Conservation (phyloP, 1,284 basidiomycete species). For the Trichosporon coremiiforme region DNA sequence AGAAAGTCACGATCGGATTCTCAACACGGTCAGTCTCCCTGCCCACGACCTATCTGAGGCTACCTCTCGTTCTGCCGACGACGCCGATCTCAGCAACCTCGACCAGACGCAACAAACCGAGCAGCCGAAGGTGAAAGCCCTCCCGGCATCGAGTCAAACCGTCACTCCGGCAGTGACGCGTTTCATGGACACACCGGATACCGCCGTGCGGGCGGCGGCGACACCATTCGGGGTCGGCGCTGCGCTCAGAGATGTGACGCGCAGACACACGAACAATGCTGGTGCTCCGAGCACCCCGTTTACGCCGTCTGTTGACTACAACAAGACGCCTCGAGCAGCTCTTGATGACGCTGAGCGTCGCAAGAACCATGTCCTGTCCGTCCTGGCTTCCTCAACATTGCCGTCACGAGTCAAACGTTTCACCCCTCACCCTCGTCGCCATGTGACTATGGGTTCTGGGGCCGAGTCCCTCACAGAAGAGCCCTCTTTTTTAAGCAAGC, state of each 20-base stretch:
- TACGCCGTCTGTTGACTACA: constrained; percentile 22
- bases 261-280: constrained; percentile 33
- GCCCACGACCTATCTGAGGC: background rate
- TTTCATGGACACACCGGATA: constrained; percentile 31
- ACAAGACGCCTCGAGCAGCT: constrained; percentile 41
- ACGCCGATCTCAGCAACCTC: background rate
- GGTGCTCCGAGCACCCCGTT: constrained; percentile 30
- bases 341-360: constrained; percentile 45
- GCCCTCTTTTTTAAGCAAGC: background rate
- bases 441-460: constrained; percentile 38
- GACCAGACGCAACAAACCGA: constrained; percentile 5
- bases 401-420: constrained; percentile 37
- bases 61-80: background rate
- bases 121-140: background rate
- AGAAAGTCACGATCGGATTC: constrained; percentile 31
- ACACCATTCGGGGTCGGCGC: constrained; percentile 23
- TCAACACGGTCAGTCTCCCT: background rate
- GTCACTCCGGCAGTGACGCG: constrained; percentile 26
- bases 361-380: constrained; percentile 49
- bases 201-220: constrained; percentile 28
- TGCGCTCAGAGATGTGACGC: constrained; percentile 42
- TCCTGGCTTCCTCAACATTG: constrained; percentile 40
- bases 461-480: constrained; percentile 42
- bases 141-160: background rate
- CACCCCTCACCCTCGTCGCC: constrained; percentile 47